These are phyloP conservation scores for Tulasnella sp. DNA, from an alignment of 768 basidiomycete genomes.

Conservation along the genomic window DNA sequence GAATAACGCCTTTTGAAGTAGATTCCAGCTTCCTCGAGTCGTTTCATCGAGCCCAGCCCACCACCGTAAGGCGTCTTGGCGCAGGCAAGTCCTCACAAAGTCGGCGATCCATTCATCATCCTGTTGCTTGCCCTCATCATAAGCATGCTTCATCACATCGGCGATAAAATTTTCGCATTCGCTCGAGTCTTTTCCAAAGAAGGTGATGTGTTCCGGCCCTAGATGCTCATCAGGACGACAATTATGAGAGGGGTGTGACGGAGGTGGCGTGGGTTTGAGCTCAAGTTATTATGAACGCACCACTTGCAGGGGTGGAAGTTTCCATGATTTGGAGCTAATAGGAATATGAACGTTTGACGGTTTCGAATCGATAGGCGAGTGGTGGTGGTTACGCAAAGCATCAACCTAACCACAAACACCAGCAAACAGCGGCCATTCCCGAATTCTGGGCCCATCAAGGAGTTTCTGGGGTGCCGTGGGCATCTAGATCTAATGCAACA, in stretches of 20 bases:
- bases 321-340: not conserved
- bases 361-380: too few species aligned
- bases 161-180: not conserved
- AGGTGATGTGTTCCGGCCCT: not conserved
- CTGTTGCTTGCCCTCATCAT: not conserved
- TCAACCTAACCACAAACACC: too few species aligned
- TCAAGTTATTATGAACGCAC: not conserved
- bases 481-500: not conserved
- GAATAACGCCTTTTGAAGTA: not conserved
- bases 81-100: not conserved
- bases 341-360: not conserved
- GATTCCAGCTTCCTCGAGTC: not conserved
- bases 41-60: not conserved
- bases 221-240: not conserved
- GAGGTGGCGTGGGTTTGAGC: too few species aligned
- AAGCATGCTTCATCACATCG: not conserved
- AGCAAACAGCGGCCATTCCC: too few species aligned
- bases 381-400: too few species aligned
- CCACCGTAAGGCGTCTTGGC: not conserved
- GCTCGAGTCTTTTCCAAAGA: not conserved
- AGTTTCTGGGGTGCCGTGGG: not conserved
- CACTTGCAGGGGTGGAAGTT: not conserved
- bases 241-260: not conserved
- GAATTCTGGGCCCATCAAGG: not conserved
- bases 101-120: conserved; percentile 6